A percentile compares a stretch with the other conserved stretches of the same genome.
These are phyloP conservation scores for Auriscalpium vulgare DNA, from an alignment of 768 basidiomycete genomes.

Conservation along the genomic window DNA sequence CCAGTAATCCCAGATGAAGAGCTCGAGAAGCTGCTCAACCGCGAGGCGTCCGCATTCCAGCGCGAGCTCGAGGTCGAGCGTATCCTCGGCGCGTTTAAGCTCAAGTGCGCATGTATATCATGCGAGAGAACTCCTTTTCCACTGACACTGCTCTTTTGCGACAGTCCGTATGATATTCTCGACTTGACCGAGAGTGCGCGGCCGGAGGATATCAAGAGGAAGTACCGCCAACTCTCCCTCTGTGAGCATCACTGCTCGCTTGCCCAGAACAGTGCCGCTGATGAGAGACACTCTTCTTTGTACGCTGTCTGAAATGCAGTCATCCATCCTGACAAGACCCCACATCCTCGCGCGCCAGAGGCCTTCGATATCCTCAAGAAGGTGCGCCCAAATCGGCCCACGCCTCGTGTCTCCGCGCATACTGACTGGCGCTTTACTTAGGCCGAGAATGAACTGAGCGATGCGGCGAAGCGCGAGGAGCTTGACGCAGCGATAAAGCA, in stretches of 20 bases:
- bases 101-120: constrained; percentile 58
- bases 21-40: constrained; percentile 70
- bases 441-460: constrained; percentile 81
- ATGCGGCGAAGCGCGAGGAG: constrained; percentile 72
- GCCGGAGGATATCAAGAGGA: constrained; percentile 82
- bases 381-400: constrained; percentile 31
- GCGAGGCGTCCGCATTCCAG: constrained; percentile 80
- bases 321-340: constrained; percentile 97
- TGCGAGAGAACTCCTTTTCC: background rate
- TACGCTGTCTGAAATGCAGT: constrained; percentile 51
- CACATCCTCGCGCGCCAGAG: constrained; percentile 81
- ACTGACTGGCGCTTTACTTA: constrained; percentile 23
- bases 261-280: constrained; percentile 10
- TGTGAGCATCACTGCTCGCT: constrained; percentile 40
- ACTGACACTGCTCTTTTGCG: background rate
- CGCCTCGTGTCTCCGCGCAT: background rate
- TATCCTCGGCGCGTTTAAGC: constrained; percentile 89
- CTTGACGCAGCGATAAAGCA: constrained; percentile 73
- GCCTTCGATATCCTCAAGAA: constrained; percentile 94
- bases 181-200: constrained; percentile 67
- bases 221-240: constrained; percentile 77
- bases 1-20: constrained; percentile 38
- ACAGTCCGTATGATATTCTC: constrained; percentile 89
- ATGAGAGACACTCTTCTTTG: constrained; percentile 13
- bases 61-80: constrained; percentile 86